Base-by-base conservation (phyloP, 208 protist species). In the Acanthamoeba royreba region DNA sequence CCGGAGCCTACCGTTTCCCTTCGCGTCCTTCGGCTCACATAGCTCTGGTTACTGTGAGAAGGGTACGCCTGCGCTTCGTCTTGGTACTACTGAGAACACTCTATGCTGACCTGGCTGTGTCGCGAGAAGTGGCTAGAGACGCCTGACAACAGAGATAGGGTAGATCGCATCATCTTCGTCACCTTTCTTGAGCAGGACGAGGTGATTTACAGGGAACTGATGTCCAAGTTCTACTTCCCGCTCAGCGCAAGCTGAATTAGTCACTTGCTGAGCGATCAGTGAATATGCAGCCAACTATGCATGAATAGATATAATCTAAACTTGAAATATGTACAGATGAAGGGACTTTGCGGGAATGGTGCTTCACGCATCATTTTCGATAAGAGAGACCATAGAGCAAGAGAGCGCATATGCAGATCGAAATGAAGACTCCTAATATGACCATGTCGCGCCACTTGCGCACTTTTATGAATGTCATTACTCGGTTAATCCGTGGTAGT, bases 1-100 rank as follows among this genome's bases (percentile, higher is more conserved):
- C 92, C 22, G 95, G 95, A 9, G 33, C 95, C 17, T 96, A 95
- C 46, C 93, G 94, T 7, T 96, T 92, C 43, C 94, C 94, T 3
- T 38, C 42, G 15, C 49, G 35, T 15, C 52, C 66, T 46, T 35
- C 58, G 4, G 61, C 49, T 9, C 79, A 58, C 74, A 35, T 66
- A 0, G 52, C 83, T 25, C 83, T 90, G 38, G n/a, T 15, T 17
- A 42, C 53, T 31, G 31, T 66, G 5, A 17, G 31, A 33, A 35
- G 28, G 46, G 53, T 63, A 2, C 74, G 1, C 17, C n/a, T 25
- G 42, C 15, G 13, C 77, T 42, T 58, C 2, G 52, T 3, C 19
- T 58, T 3, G 52, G 19, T 22, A 42, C 22, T 22, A 77, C 38
- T n/a, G n/a, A n/a, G n/a, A n/a, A n/a, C n/a, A n/a, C n/a, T n/a